Base-by-base conservation (phyloP, 768 basidiomycete genomes). In the Porpolomopsis calyptriformis region DNA sequence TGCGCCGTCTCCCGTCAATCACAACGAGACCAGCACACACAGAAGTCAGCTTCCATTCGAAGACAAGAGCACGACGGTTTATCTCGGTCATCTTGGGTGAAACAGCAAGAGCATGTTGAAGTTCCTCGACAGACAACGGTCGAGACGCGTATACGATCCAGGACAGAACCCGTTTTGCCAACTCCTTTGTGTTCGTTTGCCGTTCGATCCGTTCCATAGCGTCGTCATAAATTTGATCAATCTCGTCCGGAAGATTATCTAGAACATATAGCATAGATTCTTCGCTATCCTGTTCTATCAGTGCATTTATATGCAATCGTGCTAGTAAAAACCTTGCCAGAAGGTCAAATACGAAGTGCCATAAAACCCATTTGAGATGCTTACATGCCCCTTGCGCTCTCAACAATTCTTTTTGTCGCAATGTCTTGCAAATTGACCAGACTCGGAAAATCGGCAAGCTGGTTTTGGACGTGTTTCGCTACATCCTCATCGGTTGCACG, bases 291-390 rank as follows among this genome's bases (percentile, higher is more conserved):
- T 39, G 40, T 10, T 4, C 38, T 8, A n/a, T n/a, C 6, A 52
- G 39, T 1, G 40, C 39, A 24, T 45, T 22, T 22, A 52, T 48
- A 33, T 49, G 43, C 10, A 52, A 26, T 48, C 41, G 40, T 5
- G 47, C 47, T 8, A 48, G 25, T 18, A 51, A 37, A 33, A 51
- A 51, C 46, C 50, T 51, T n/a, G 11, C 4, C 26, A 26, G 42
- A 41, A 4, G 6, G 40, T 38, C 23, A 45, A 16, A 4, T 14
- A 23, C 18, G 10, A 29, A 24, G 1, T 25, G 20, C 4, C 10
- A 6, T 4, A 12, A 20, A 7, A n/a, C 33, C 20, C 31, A 2
- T 33, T 18, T 4, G 34, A n/a, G n/a, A n/a, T n/a, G n/a, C n/a
- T n/a, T n/a, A n/a, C n/a, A n/a, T n/a, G n/a, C n/a, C n/a, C n/a